Base-by-base conservation (phyloP, 805 yeast genomes). In the Brettanomyces bruxellensis region DNA sequence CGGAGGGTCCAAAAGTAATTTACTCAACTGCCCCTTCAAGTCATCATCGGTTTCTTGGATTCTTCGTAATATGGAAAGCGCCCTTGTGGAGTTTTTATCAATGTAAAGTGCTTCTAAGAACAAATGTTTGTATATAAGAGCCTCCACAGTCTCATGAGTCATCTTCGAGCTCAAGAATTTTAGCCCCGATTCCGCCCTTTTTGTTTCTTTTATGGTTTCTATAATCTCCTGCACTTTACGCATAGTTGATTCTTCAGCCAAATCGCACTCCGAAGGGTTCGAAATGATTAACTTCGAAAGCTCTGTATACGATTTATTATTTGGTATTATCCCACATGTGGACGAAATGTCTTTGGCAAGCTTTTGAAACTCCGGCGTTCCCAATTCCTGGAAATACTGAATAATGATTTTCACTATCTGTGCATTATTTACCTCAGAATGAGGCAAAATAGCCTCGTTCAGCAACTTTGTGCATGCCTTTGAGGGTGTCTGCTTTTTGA, bases 101-200 rank as follows among this genome's bases (percentile, higher is more conserved):
- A 63, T 55, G 24, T 70, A 62, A 22, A 71, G 50, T 9, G 55
- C 46, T 51, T 76, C 80, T 43, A 76, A 53, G 44, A 64, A 73
- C 43, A 63, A 59, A 51, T 70, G 68, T 41, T 71, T 65, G 35
- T 64, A 64, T 34, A 75, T 60, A 28, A 66, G 58, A 9, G 11
- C 11, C 14, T n/a, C n/a, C 38, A 35, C 14, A 2, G 8, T 18
- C 6, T n/a, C 23, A 2, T n/a, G 13, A 12, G 8, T 35, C 8
- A 18, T 35, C 23, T 7, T 8, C 3, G 38, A n/a, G 14, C 23
- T n/a, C 7, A 8, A 7, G 2, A 1, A 6, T 12, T n/a, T 6
- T n/a, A 8, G 7, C 23, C 13, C 23, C 12, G 43, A 34, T 13
- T n/a, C 11, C 25, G 14, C 18, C 5, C 3, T 3, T 6, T 39